Percentiles rank a stretch among this genome's conserved stretches.
These are phyloP conservation scores for Nymphaea colorata DNA, from an alignment of 164 flowering plant species.

Conservation along the genomic window DNA sequence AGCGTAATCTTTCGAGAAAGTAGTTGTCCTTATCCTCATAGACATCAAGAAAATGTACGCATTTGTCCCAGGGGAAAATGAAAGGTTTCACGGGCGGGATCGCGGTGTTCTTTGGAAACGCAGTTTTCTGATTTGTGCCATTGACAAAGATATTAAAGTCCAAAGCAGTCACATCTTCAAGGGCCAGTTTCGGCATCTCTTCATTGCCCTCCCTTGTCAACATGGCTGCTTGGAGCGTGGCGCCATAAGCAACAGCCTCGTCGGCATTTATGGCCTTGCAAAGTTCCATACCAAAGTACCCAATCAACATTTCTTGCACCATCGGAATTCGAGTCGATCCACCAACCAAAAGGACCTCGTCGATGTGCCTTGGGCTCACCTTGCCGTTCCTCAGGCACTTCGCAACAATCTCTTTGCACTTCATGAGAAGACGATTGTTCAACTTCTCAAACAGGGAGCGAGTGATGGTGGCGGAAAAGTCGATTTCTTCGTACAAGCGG, in stretches of 20 bases:
- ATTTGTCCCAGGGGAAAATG: background rate
- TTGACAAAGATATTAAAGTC: constrained; percentile 20
- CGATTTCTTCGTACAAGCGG: background rate
- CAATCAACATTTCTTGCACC: background rate
- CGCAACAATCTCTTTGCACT: background rate
- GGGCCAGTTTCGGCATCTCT: constrained; percentile 16
- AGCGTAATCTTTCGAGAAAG: constrained; percentile 15
- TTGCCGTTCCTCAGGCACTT: background rate
- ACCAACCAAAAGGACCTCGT: background rate
- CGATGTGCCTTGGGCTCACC: background rate
- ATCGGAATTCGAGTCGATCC: background rate
- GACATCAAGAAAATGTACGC: too few species aligned
- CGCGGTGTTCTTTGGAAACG: constrained; percentile 17
- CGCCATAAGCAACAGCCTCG: background rate
- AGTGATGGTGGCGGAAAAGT: background rate
- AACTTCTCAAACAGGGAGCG: background rate
- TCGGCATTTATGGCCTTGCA: background rate
- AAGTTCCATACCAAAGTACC: background rate
- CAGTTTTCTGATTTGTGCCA: constrained; percentile 17
- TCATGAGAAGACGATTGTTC: background rate
- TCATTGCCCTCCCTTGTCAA: constrained; percentile 10
- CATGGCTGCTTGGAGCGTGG: constrained; percentile 16
- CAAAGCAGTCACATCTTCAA: constrained; percentile 21
- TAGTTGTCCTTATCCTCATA: constrained; percentile 6
- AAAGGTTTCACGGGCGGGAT: constrained; percentile 13